Percentiles rank a stretch among this genome's conserved stretches.
Conservation (phyloP, 257 asterid genomes). For the Gentiana straminea region DNA sequence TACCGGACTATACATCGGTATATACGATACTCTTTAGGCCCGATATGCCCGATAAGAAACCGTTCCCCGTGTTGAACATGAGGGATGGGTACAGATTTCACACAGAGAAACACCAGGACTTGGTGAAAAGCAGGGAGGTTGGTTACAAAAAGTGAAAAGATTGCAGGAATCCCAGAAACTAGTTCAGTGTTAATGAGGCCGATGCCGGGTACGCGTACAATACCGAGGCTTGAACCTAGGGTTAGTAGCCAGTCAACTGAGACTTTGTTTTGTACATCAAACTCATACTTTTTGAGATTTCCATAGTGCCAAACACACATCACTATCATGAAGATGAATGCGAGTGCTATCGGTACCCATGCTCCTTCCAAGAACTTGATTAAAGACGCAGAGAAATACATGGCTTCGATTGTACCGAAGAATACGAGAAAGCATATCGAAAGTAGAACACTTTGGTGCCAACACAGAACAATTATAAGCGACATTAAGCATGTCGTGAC, state of each 20-base stretch:
- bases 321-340: no score
- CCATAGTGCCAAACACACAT: conserved; percentile 31
- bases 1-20: conserved; percentile 79
- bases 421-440: no score
- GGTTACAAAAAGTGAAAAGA: conserved; percentile 84
- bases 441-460: no score
- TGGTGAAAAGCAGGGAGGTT: conserved; percentile 93
- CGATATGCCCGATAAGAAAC: conserved; percentile 69
- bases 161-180: conserved; percentile 46
- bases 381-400: conserved; percentile 74
- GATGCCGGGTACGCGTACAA: conserved; percentile 76
- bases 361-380: conserved; percentile 32
- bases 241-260: conserved; percentile 79
- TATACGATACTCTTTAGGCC: conserved; percentile 64
- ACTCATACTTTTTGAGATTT: conserved; percentile 67
- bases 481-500: conserved; percentile 19
- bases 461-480: no score
- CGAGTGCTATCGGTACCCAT: no score
- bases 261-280: conserved; percentile 16
- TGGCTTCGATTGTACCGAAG: conserved; percentile 54
- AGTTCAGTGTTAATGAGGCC: no score
- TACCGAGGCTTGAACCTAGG: conserved; percentile 71
- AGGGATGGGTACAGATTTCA: conserved; percentile 79
- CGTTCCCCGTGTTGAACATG: conserved; percentile 70
- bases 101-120: conserved; percentile 72